Conservation (phyloP, 768 basidiomycete species). For the Amanita thiersii region DNA sequence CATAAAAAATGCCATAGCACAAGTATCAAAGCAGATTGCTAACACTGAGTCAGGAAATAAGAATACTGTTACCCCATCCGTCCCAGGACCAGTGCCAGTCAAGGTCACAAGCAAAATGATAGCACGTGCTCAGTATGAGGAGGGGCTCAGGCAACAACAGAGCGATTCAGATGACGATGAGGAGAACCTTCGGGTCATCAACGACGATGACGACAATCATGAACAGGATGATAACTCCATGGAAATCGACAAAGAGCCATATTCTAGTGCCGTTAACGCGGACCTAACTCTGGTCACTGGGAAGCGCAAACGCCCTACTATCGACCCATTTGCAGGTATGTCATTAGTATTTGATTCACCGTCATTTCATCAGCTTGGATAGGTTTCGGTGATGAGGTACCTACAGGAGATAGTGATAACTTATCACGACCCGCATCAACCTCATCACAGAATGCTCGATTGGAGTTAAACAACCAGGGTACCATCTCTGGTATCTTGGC, state of each 20-base stretch:
- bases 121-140: slow-evolving; percentile 59
- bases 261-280: not conserved
- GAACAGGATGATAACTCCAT: slow-evolving; percentile 4
- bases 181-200: slow-evolving; percentile 34
- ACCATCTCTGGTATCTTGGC: slow-evolving; percentile 6
- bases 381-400: not conserved
- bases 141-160: slow-evolving; percentile 42
- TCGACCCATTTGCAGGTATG: slow-evolving; percentile 66
- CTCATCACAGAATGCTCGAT: no score
- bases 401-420: slow-evolving; percentile 29
- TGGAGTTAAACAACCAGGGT: slow-evolving; percentile 12
- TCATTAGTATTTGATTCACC: not conserved
- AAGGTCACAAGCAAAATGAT: slow-evolving; percentile 69
- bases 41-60: not conserved
- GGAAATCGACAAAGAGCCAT: slow-evolving; percentile 15
- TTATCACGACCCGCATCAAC: slow-evolving; percentile 3
- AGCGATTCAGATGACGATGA: slow-evolving; percentile 22
- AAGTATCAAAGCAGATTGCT: slow-evolving; percentile 28
- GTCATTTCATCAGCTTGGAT: slow-evolving; percentile 1
- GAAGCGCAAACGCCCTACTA: slow-evolving; percentile 42
- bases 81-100: slow-evolving; percentile 34
- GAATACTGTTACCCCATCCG: not conserved
- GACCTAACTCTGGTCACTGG: slow-evolving; percentile 10
- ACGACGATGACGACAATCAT: slow-evolving; percentile 20
- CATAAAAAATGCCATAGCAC: slow-evolving; percentile 76